Evolutionary conservation across 1,139 yeast genomes (phyloP).

Genomic region (Protomyces gravidus): DNA sequence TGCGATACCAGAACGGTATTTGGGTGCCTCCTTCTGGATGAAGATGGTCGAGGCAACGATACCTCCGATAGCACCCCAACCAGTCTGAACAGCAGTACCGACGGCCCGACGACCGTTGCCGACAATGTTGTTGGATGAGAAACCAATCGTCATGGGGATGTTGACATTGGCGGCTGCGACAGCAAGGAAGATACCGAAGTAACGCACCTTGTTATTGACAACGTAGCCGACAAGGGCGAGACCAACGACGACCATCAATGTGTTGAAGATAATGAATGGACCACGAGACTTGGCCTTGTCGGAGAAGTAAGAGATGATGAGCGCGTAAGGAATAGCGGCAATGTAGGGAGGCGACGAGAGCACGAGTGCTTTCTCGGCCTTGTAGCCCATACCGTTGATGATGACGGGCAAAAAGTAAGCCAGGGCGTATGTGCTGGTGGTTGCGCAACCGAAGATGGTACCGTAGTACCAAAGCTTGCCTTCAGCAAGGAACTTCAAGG

Average conservation of each 20-base stretch:
- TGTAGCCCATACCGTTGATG: constrained; percentile 53
- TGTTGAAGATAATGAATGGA: constrained; percentile 51
- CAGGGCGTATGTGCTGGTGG: constrained; percentile 57
- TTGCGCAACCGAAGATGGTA: constrained; percentile 38
- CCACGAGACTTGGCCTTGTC: constrained; percentile 57
- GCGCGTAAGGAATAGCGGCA: constrained; percentile 52
- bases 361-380: constrained; percentile 50
- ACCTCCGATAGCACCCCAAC: constrained; percentile 28
- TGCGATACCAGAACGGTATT: constrained; percentile 19
- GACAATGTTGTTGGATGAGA: constrained; percentile 44
- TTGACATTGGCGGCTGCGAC: constrained; percentile 54
- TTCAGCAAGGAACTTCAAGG: constrained; percentile 13
- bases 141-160: constrained; percentile 54
- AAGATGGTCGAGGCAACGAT: constrained; percentile 24
- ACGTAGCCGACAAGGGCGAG: constrained; percentile 51
- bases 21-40: constrained; percentile 21
- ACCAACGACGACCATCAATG: constrained; percentile 46
- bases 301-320: constrained; percentile 45
- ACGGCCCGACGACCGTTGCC: constrained; percentile 28
- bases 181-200: constrained; percentile 61
- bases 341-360: constrained; percentile 64
- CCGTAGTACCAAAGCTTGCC: constrained; percentile 28
- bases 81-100: constrained; percentile 27
- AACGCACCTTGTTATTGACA: constrained; percentile 55
- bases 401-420: constrained; percentile 58